A percentile compares a stretch with the other conserved stretches of the same genome.
Conservation (phyloP, 352 stramenopile genomes). For the Pythium angustatum region DNA sequence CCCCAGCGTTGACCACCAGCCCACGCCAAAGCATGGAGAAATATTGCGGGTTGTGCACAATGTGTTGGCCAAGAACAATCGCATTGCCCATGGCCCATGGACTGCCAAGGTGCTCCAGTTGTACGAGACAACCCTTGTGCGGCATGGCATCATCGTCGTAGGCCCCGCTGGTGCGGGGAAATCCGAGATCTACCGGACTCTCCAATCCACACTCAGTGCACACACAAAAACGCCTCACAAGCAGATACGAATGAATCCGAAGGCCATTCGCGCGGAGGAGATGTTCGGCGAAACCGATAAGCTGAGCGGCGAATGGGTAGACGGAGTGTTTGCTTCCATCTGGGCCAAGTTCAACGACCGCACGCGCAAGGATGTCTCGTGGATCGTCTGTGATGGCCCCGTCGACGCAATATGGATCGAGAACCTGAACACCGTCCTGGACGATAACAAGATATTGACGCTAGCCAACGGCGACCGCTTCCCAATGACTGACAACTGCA, state of each 20-base stretch:
- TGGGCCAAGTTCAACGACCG: constrained; percentile 99
- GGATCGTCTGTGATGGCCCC: constrained; percentile 91
- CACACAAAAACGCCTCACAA: constrained; percentile 93
- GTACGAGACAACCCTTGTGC: constrained; percentile 97
- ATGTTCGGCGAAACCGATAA: constrained; percentile 98
- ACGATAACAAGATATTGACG: constrained; percentile 39
- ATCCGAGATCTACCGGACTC: constrained; percentile 95
- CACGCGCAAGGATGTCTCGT: constrained; percentile 86
- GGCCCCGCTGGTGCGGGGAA: constrained; percentile 97
- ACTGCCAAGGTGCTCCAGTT: constrained; percentile 96
- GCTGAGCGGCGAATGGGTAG: constrained; percentile 96
- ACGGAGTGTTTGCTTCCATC: constrained; percentile 96
- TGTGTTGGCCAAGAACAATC: constrained; percentile 67
- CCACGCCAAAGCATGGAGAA: constrained; percentile 87
- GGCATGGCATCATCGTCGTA: constrained; percentile 98
- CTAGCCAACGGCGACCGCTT: constrained; percentile 91
- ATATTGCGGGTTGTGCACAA: constrained; percentile 69
- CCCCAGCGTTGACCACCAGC: constrained; percentile 82
- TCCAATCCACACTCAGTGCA: constrained; percentile 92
- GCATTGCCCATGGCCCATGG: constrained; percentile 77
- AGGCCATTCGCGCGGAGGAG: constrained; percentile 96
- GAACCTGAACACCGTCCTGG: constrained; percentile 65
- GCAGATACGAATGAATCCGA: constrained; percentile 96
- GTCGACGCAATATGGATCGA: constrained; percentile 89
- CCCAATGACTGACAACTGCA: constrained; percentile 93